A percentile compares a stretch with the other conserved stretches of the same genome.
These are phyloP conservation scores for Seiridium unicorne DNA, from an alignment of 2,329 filamentous ascomycete genomes.

Conservation along the genomic window DNA sequence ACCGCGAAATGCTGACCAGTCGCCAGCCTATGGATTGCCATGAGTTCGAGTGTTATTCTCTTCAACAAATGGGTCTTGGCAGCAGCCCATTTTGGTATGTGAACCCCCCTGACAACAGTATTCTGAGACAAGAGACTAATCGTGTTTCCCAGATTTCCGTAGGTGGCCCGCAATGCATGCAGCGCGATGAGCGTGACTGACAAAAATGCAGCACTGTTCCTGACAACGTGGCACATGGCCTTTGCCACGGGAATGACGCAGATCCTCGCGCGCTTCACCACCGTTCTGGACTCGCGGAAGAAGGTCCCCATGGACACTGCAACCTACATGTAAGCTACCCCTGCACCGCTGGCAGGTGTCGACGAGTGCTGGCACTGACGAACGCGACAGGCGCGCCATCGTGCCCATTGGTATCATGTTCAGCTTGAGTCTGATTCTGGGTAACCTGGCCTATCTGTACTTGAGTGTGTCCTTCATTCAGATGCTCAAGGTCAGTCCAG, in stretches of 20 bases:
- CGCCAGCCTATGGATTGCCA: constrained; percentile 75
- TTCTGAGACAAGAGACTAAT: constrained; percentile 21
- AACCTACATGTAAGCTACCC: constrained; percentile 47
- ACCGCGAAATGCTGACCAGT: background rate
- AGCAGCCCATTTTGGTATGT: constrained; percentile 70
- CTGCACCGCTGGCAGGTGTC: background rate
- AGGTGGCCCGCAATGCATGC: constrained; percentile 11
- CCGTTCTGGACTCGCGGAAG: constrained; percentile 61
- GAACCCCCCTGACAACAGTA: background rate
- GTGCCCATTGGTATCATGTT: constrained; percentile 68
- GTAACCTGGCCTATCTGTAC: constrained; percentile 68
- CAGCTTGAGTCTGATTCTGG: constrained; percentile 64
- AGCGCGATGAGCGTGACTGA: background rate
- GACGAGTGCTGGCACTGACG: background rate
- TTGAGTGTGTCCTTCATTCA: constrained; percentile 69
- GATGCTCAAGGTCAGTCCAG: constrained; percentile 57
- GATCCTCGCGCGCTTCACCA: constrained; percentile 62
- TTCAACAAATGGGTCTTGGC: constrained; percentile 93
- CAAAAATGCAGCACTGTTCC: constrained; percentile 45
- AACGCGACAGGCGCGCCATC: constrained; percentile 46
- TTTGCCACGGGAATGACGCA: constrained; percentile 68
- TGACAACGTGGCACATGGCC: constrained; percentile 68
- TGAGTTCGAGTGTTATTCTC: constrained; percentile 82
- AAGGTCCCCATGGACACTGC: constrained; percentile 61
- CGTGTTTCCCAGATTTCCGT: constrained; percentile 19